Evolutionary conservation across 1,284 basidiomycete genomes (phyloP).

Genomic region (Stereum hirsutum): DNA sequence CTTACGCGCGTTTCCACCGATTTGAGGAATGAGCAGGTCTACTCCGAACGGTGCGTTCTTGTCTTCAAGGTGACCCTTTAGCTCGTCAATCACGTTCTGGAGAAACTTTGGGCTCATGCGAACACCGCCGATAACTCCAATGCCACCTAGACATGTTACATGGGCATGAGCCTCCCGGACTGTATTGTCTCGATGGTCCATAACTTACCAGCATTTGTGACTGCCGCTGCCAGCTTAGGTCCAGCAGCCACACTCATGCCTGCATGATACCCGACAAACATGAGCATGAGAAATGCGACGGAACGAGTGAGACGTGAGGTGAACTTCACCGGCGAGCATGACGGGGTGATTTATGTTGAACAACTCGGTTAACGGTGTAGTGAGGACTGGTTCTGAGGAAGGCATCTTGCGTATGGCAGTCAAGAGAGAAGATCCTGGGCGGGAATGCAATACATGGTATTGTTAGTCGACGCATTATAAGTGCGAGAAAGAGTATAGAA

Average conservation of each 20-base stretch:
- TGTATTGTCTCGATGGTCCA: no score
- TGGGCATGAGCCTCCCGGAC: no score
- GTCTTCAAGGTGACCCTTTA: constrained; percentile 63
- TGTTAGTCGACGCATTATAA: no score
- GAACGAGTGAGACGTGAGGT: background rate
- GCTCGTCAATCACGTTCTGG: constrained; percentile 51
- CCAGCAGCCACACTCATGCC: constrained; percentile 86
- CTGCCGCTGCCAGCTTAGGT: constrained; percentile 67
- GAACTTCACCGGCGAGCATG: constrained; percentile 51
- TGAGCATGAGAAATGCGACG: background rate
- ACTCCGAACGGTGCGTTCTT: constrained; percentile 75
- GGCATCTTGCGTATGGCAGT: constrained; percentile 31
- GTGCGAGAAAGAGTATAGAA: background rate
- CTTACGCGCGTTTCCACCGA: constrained; percentile 72
- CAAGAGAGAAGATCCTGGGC: background rate
- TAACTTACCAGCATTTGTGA: constrained; percentile 58
- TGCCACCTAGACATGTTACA: constrained; percentile 51
- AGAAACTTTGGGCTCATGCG: constrained; percentile 63
- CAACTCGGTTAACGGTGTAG: constrained; percentile 55
- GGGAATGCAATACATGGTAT: background rate
- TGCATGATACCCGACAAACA: no score
- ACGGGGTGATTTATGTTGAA: constrained; percentile 81
- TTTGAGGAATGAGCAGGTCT: constrained; percentile 73
- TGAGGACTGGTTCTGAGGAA: constrained; percentile 44
- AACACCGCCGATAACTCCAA: constrained; percentile 81